Evolutionary conservation across 257 asterid genomes (phyloP).

Genomic region (Rhazya stricta): DNA sequence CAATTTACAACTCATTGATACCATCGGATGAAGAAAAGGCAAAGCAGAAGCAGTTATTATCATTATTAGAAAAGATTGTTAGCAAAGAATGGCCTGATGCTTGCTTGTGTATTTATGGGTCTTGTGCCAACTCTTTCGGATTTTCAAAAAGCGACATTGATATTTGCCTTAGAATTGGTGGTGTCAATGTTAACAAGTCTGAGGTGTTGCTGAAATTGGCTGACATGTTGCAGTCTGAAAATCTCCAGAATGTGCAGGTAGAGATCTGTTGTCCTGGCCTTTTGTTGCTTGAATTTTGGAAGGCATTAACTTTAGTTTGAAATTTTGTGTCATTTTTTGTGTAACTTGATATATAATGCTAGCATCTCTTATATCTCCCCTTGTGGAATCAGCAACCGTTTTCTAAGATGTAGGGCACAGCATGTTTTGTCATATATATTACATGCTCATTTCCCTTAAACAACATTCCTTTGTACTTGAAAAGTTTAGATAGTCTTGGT

Average conservation of each 20-base stretch:
- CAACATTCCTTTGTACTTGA: not conserved
- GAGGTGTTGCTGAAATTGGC: conserved; percentile 81
- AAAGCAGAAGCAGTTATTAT: conserved; percentile 71
- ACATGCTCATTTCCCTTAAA: not conserved
- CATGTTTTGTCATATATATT: not conserved
- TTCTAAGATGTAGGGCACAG: not conserved
- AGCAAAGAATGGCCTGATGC: conserved; percentile 82
- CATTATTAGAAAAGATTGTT: conserved; percentile 57
- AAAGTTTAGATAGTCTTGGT: not conserved
- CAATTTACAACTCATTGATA: conserved; percentile 65
- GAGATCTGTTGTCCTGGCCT: not conserved
- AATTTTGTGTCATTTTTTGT: not conserved
- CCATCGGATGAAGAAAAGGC: conserved; percentile 86
- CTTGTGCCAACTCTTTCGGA: conserved; percentile 96
- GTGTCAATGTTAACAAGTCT: conserved; percentile 50
- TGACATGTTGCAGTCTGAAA: conserved; percentile 59
- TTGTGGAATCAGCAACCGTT: too few species aligned
- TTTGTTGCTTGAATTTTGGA: not conserved
- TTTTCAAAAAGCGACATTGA: conserved; percentile 89
- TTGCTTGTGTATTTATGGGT: conserved; percentile 73
- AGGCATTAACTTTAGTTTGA: not conserved
- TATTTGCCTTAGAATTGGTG: conserved; percentile 75
- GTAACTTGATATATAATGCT: not conserved
- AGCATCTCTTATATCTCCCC: not conserved
- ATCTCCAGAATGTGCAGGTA: conserved; percentile 92